A percentile compares a stretch with the other conserved stretches of the same genome.
Evolutionary conservation across 345 rosid species (phyloP).

Genomic region (Citrus reticulata): DNA sequence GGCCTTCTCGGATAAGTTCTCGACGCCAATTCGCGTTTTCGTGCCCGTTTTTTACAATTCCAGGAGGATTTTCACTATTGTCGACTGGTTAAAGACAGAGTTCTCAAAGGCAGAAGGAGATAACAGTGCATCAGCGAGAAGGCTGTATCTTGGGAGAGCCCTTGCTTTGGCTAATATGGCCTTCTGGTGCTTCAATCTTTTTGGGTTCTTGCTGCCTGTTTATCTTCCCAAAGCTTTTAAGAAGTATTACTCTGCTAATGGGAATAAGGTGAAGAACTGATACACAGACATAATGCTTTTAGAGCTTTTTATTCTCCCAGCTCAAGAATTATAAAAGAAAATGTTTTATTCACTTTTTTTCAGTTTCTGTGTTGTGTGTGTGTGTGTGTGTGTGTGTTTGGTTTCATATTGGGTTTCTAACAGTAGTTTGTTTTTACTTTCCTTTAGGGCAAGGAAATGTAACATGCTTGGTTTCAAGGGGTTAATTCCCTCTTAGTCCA

Average conservation of each 20-base stretch:
- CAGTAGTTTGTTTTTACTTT: neutral
- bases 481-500: neutral
- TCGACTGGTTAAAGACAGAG: slow-evolving; percentile 66
- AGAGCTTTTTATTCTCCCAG: too few relatives aligned
- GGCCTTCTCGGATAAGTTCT: slow-evolving; percentile 50
- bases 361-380: neutral
- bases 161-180: slow-evolving; percentile 70
- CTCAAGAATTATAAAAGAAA: neutral
- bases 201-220: slow-evolving; percentile 80
- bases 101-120: slow-evolving; percentile 25
- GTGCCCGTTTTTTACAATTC: slow-evolving; percentile 81
- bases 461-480: neutral
- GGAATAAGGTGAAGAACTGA: slow-evolving; percentile 21
- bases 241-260: slow-evolving; percentile 43
- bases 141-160: slow-evolving; percentile 51
- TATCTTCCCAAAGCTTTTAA: slow-evolving; percentile 75
- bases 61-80: slow-evolving; percentile 54
- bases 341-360: too few relatives aligned
- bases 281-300: too few relatives aligned
- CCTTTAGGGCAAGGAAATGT: neutral
- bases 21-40: slow-evolving; percentile 66
- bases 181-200: slow-evolving; percentile 84
- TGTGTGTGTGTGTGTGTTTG: neutral
- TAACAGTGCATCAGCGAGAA: slow-evolving; percentile 32
- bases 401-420: neutral